Percentiles rank a stretch among this genome's conserved stretches.
Evolutionary conservation across 805 yeast genomes (phyloP).

Genomic region (Scheffersomyces amazonensis): DNA sequence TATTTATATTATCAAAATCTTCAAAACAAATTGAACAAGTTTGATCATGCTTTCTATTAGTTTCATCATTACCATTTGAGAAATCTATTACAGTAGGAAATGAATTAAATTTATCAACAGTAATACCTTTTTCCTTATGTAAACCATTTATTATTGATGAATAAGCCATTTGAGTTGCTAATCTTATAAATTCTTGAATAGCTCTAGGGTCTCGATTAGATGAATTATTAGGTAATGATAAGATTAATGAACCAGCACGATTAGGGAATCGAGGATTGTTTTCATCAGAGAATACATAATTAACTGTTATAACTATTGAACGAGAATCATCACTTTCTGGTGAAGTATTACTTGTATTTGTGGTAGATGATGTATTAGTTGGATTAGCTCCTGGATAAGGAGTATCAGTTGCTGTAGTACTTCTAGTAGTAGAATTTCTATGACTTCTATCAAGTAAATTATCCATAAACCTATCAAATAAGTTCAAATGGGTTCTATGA

Average conservation of each 20-base stretch:
- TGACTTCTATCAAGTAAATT: conserved; percentile 12
- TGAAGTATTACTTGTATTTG: neutral
- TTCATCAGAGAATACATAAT: conserved; percentile 41
- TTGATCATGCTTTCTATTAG: conserved; percentile 15
- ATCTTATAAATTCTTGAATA: conserved; percentile 56
- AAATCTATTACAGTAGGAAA: conserved; percentile 31
- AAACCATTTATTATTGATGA: conserved; percentile 54
- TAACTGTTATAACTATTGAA: conserved; percentile 42
- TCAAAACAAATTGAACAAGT: conserved; percentile 70
- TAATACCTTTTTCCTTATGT: conserved; percentile 50
- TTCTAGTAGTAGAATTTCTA: neutral
- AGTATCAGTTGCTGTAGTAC: conserved; percentile 1
- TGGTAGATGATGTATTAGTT: neutral
- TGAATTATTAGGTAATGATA: conserved; percentile 67
- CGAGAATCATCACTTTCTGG: conserved; percentile 14
- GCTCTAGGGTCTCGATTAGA: conserved; percentile 57
- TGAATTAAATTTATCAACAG: conserved; percentile 49
- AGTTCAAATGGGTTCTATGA: conserved; percentile 9
- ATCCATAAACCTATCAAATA: conserved; percentile 24
- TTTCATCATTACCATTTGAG: conserved; percentile 1
- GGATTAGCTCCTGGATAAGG: neutral
- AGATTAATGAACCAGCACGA: conserved; percentile 55
- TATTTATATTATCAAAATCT: conserved; percentile 17
- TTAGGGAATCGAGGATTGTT: conserved; percentile 35
- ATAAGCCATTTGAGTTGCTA: conserved; percentile 71